Conservation (phyloP, 2,329 filamentous ascomycete species). For the Verticillium zaregamsianum region DNA sequence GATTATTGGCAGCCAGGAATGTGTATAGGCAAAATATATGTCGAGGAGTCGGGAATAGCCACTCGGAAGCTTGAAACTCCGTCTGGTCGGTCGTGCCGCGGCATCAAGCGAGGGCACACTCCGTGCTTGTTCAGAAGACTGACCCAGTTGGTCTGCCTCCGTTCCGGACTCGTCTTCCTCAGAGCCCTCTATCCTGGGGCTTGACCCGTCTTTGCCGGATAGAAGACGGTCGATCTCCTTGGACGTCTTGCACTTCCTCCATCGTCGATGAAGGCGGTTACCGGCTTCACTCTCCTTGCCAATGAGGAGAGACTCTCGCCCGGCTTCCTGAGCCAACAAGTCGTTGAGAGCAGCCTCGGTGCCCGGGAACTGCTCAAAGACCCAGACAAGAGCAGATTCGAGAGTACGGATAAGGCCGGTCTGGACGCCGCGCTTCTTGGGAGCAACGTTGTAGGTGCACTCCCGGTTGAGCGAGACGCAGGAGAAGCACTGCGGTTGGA, state of each 20-base stretch:
- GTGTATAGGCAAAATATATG: slow-evolving; percentile 70
- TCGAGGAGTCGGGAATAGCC: slow-evolving; percentile 62
- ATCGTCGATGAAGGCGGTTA: slow-evolving; percentile 56
- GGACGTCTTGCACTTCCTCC: slow-evolving; percentile 59
- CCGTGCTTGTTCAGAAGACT: background rate
- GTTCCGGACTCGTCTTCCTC: slow-evolving; percentile 27
- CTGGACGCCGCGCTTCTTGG: slow-evolving; percentile 73
- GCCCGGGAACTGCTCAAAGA: slow-evolving; percentile 58
- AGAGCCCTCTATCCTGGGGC: slow-evolving; percentile 26
- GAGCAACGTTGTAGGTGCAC: slow-evolving; percentile 69
- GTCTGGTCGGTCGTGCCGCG: background rate
- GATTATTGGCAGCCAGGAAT: slow-evolving; percentile 72
- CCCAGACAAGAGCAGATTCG: slow-evolving; percentile 63
- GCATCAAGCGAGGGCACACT: background rate
- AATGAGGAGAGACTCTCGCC: slow-evolving; percentile 40
- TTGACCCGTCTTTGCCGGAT: slow-evolving; percentile 36
- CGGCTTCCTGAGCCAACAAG: slow-evolving; percentile 43
- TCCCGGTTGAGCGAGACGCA: slow-evolving; percentile 59
- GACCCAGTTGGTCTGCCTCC: slow-evolving; percentile 14
- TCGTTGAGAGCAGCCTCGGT: slow-evolving; percentile 54
- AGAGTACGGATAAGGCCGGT: slow-evolving; percentile 76
- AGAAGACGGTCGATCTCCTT: slow-evolving; percentile 60
- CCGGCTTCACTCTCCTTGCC: slow-evolving; percentile 47
- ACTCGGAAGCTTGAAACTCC: slow-evolving; percentile 24
- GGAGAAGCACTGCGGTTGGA: slow-evolving; percentile 61